A percentile compares a stretch with the other conserved stretches of the same genome.
phyloP scores from a whole-genome alignment of 2,329 filamentous ascomycete species.

The Cytospora chrysosperma region DNA sequence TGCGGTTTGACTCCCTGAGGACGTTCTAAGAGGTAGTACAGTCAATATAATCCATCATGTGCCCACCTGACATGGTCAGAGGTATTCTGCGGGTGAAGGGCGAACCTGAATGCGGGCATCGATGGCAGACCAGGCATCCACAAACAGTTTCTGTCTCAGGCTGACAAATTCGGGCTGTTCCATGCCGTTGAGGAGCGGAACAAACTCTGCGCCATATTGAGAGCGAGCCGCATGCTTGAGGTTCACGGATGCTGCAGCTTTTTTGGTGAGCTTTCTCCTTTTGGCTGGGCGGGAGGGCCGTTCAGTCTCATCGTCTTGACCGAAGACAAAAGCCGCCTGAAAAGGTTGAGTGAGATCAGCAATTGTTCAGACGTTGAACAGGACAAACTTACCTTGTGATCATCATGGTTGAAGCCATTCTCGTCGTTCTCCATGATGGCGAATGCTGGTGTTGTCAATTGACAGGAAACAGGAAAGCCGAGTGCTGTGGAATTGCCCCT shows the following conservation, averaged over 20 bases:
- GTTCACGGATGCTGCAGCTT: slow-evolving; percentile 14
- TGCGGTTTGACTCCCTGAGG: slow-evolving; percentile 59
- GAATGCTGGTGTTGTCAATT: not conserved
- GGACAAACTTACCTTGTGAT: slow-evolving; percentile 41
- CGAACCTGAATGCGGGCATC: slow-evolving; percentile 61
- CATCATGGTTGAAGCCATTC: slow-evolving; percentile 38
- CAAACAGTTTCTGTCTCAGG: slow-evolving; percentile 59
- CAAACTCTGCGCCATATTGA: slow-evolving; percentile 39
- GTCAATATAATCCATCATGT: not conserved
- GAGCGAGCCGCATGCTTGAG: slow-evolving; percentile 20
- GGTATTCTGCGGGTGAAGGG: not conserved
- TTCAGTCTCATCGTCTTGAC: slow-evolving; percentile 44
- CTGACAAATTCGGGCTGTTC: slow-evolving; percentile 50
- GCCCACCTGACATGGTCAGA: too few relatives aligned
- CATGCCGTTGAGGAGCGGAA: slow-evolving; percentile 52
- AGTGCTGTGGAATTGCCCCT: not conserved
- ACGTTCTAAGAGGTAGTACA: slow-evolving; percentile 43
- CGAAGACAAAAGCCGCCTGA: slow-evolving; percentile 63
- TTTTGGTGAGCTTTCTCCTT: slow-evolving; percentile 51
- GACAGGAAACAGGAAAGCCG: not conserved
- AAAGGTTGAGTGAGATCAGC: too few relatives aligned
- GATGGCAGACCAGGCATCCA: slow-evolving; percentile 62
- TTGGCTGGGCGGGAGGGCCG: slow-evolving; percentile 49
- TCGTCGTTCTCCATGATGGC: slow-evolving; percentile 15
- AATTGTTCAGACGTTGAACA: not conserved